These are phyloP conservation scores for Aspergillus arachidicola DNA, from an alignment of 2,329 filamentous ascomycete genomes.

Conservation along the genomic window DNA sequence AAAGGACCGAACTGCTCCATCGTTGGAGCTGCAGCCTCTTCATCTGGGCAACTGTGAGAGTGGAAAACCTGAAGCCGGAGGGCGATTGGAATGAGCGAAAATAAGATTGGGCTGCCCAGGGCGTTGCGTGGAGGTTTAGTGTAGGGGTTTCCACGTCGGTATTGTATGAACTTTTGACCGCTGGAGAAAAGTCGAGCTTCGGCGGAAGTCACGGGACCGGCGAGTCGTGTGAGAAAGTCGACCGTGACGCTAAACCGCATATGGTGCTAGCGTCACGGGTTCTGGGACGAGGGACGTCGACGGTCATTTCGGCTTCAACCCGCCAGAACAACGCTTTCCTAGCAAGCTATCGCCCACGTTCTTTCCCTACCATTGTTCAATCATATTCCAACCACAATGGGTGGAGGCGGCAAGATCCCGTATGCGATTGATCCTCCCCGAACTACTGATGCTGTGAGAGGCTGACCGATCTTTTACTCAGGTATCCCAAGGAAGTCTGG, in stretches of 20 bases:
- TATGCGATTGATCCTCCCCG: slow-evolving; percentile 50
- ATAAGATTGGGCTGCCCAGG: slow-evolving; percentile 22
- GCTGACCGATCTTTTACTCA: slow-evolving; percentile 44
- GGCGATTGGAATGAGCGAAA: slow-evolving; percentile 10
- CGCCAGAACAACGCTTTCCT: slow-evolving; percentile 25
- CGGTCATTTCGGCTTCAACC: slow-evolving; percentile 35
- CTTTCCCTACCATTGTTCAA: slow-evolving; percentile 24
- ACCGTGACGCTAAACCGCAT: slow-evolving; percentile 31
- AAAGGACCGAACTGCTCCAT: slow-evolving; percentile 55
- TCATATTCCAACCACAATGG: slow-evolving; percentile 50
- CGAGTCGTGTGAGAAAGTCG: slow-evolving; percentile 32
- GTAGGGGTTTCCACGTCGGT: slow-evolving; percentile 13
- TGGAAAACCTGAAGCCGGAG: slow-evolving; percentile 10
- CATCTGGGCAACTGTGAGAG: slow-evolving; percentile 42
- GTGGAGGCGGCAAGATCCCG: slow-evolving; percentile 79
- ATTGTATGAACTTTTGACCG: slow-evolving; percentile 26
- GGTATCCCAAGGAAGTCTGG: slow-evolving; percentile 99
- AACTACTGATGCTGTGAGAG: slow-evolving; percentile 2
- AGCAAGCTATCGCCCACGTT: slow-evolving; percentile 27
- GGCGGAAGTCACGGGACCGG: slow-evolving; percentile 41
- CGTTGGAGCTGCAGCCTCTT: slow-evolving; percentile 54
- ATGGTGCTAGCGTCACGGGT: slow-evolving; percentile 29
- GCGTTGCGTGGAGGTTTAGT: slow-evolving; percentile 17
- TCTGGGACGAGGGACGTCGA: slow-evolving; percentile 31
- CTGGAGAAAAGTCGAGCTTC: slow-evolving; percentile 42